phyloP scores from a whole-genome alignment of 2,329 filamentous ascomycete genomes.

The Mariannaea elegans region DNA sequence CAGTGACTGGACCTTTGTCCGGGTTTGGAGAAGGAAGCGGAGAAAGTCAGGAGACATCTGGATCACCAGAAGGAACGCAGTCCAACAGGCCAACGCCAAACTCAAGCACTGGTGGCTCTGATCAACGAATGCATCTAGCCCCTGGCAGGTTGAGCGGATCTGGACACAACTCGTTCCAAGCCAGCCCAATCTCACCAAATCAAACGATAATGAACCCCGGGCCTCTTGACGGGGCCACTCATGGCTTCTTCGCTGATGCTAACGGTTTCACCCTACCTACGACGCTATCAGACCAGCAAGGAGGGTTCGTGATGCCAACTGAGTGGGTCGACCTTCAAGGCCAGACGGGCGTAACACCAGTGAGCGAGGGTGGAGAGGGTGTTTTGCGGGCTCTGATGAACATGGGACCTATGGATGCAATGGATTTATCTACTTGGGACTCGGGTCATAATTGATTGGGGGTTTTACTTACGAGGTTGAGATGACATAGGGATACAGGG shows the following conservation, averaged over 20 bases:
- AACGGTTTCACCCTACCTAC: slow-evolving; percentile 48
- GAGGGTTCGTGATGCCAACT: slow-evolving; percentile 52
- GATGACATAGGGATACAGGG: not conserved
- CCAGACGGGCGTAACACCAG: slow-evolving; percentile 60
- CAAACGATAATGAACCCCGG: slow-evolving; percentile 50
- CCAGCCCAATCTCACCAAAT: slow-evolving; percentile 59
- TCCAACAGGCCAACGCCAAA: slow-evolving; percentile 69
- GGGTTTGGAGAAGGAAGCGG: slow-evolving; percentile 56
- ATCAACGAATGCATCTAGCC: slow-evolving; percentile 39
- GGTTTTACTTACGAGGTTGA: slow-evolving; percentile 17
- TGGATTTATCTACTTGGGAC: slow-evolving; percentile 64
- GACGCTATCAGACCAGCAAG: slow-evolving; percentile 34
- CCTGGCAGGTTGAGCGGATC: slow-evolving; percentile 49
- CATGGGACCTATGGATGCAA: slow-evolving; percentile 67
- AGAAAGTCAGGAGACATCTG: slow-evolving; percentile 56
- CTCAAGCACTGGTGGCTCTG: slow-evolving; percentile 55
- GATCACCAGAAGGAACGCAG: slow-evolving; percentile 58
- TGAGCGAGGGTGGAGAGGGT: slow-evolving; percentile 66
- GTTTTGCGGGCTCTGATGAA: slow-evolving; percentile 66
- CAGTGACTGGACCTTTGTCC: slow-evolving; percentile 39
- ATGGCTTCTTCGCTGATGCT: slow-evolving; percentile 52
- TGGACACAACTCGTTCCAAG: slow-evolving; percentile 57
- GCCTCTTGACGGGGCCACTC: slow-evolving; percentile 47
- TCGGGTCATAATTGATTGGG: slow-evolving; percentile 40
- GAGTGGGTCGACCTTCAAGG: slow-evolving; percentile 56